Percentiles rank a stretch among this genome's conserved stretches.
Evolutionary conservation across 345 rosid species (phyloP).

Genomic region (Acer saccharum): DNA sequence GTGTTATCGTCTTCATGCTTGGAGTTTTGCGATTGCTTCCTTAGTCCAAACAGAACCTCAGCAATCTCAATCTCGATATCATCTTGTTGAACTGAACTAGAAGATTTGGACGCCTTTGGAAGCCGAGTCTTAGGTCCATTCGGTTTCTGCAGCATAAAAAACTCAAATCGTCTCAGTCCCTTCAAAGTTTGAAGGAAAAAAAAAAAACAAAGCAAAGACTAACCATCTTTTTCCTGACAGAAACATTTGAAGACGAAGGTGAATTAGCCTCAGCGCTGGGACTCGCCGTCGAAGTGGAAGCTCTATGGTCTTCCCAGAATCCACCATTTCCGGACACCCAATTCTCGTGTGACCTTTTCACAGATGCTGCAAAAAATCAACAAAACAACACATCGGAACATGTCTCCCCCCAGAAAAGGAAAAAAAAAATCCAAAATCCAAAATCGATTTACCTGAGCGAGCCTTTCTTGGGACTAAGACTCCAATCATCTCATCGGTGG

Average conservation of each 20-base stretch:
- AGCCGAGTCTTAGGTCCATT: conserved; percentile 42
- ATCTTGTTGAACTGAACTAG: conserved; percentile 45
- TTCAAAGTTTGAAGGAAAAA: not conserved
- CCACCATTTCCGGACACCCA: conserved; percentile 51
- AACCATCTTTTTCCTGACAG: conserved; percentile 53
- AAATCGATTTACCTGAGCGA: conserved; percentile 49
- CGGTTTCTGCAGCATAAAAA: conserved; percentile 26
- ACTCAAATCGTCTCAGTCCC: conserved; percentile 8
- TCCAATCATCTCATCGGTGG: conserved; percentile 51
- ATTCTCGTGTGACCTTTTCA: conserved; percentile 58
- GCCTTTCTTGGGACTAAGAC: conserved; percentile 64
- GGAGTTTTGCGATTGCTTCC: conserved; percentile 42
- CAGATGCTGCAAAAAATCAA: conserved; percentile 39
- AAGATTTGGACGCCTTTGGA: conserved; percentile 39
- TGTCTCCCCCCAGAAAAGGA: not conserved
- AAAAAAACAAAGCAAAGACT: not conserved
- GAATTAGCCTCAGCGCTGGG: conserved; percentile 38
- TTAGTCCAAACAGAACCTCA: conserved; percentile 56
- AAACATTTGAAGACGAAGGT: conserved; percentile 46
- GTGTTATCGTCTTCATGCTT: conserved; percentile 33
- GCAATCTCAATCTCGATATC: conserved; percentile 72
- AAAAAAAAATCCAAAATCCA: not conserved
- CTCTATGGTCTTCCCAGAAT: conserved; percentile 39
- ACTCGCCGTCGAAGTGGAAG: conserved; percentile 49
- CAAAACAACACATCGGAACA: not conserved